Evolutionary conservation across 2,329 filamentous ascomycete species (phyloP), one percentile per base, ranked within the genome.

Genomic region (Pestalotiopsis sp.): DNA sequence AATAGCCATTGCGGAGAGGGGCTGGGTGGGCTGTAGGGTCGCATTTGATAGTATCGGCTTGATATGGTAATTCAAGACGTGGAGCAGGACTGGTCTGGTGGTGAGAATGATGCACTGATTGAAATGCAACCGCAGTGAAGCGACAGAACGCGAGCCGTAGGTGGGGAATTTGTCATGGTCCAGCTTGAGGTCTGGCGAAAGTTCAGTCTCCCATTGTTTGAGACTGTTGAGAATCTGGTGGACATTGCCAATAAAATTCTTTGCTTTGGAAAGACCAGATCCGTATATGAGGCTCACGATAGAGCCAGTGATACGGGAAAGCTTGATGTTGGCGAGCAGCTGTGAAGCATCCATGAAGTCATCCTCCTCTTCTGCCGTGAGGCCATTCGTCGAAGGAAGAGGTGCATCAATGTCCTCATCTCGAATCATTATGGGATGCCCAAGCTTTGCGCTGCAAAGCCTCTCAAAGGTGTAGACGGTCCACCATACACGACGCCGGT

Each of bases 381-480:
- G 38, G 40, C 58, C 65, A 20, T 71, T 68, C 2, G 70, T 71
- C 17, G 76, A 78, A 0, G 79, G 80, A 9, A 77, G 67, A 38
- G 78, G 77, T 24, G 78, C 75, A 58, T 79, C 74, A 20, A 81
- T 82, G 63, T 83, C 81, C 60, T 80, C 79, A 66, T 83, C 81
- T 39, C 76, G 75, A 30, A 83, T 80, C 72, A 81, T 80, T 52
- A 79, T 75, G 3, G 81, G 80, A 20, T 81, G 76, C 3, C 81
- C 81, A 70, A 82, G 77, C 66, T 82, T 83, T 3, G 80, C 82
- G 38, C 79, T 79, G 77, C 78, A 81, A 72, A 81, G 78, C 26
- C 81, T 78, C 67, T 79, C 77, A 39, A 78, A 70, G 10, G 70
- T 73, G 68, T 79, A 79, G 5, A 78, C 71, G 3, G 76, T 76